Evolutionary conservation across 768 basidiomycete genomes (phyloP).

Genomic region (Postia placenta): DNA sequence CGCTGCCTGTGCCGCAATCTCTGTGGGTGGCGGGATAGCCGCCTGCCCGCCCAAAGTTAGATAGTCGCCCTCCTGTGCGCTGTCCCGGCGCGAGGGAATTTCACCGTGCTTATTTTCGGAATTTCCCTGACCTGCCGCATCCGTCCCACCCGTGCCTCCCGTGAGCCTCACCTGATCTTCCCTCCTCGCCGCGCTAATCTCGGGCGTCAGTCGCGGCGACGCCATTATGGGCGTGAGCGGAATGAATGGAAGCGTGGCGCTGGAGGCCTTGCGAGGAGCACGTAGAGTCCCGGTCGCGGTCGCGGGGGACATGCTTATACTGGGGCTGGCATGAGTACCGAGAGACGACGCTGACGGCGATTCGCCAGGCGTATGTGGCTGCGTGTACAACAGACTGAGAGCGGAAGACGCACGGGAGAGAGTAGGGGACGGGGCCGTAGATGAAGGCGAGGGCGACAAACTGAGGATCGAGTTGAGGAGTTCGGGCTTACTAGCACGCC

Average conservation of each 20-base stretch:
- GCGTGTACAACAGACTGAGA: background rate
- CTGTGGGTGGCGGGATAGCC: background rate
- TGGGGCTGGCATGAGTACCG: conserved; percentile 1
- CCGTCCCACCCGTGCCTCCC: background rate
- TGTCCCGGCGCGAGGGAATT: background rate
- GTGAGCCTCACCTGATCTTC: background rate
- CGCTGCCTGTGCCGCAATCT: too few species aligned
- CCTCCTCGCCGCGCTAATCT: conserved; percentile 18
- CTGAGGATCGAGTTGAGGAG: conserved; percentile 5
- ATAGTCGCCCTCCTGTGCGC: background rate
- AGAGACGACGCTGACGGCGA: background rate
- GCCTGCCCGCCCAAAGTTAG: background rate
- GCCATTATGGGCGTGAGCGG: conserved; percentile 53
- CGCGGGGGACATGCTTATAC: conserved; percentile 6
- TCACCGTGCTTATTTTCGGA: background rate
- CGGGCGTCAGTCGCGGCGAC: conserved; percentile 52
- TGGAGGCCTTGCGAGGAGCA: conserved; percentile 9
- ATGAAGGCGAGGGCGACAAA: conserved; percentile 5
- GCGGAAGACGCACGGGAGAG: conserved; percentile 1
- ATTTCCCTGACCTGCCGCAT: background rate
- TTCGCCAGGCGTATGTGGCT: background rate
- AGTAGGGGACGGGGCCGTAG: conserved; percentile 3
- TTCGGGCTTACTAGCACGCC: conserved; percentile 13
- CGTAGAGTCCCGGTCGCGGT: conserved; percentile 8
- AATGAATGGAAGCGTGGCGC: conserved; percentile 14